Base-by-base conservation (phyloP, 768 basidiomycete species). In the Mycena galericulata region DNA sequence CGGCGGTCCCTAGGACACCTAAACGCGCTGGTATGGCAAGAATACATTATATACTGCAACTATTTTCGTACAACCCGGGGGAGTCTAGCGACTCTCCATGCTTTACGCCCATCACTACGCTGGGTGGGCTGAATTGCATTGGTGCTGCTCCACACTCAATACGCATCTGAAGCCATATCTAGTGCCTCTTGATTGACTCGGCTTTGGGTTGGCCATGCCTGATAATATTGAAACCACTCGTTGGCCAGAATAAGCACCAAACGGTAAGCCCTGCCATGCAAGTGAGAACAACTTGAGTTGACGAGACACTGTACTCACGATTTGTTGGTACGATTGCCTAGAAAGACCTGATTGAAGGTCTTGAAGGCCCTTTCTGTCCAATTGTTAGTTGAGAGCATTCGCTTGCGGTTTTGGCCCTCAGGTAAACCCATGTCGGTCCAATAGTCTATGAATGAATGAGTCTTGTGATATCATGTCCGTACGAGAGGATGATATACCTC, bases 381-480 rank as follows among this genome's bases (percentile, higher is more conserved):
- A 34, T 72, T 72, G 62, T 72, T 72, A 0, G 67, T 69, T 11
- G 62, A 64, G 1, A 65, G 27, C 50, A 64, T 64, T 11, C 36
- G 50, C 5, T 72, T 63, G 15, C 71, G 62, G 12, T 57, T 69
- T 3, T 26, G 1, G 12, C 62, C 71, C 1, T 14, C 38, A 0
- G 71, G 71, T 1, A 72, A 26, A 2, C 68, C 67, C 29, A 72
- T 72, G 30, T 72, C 71, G 1, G 71, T 70, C 50, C 67, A 64
- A 29, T 40, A 22, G 0, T 50, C 68, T 72, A 32, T 18, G 6
- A 29, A 14, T 53, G 9, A 57, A 32, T 40, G 15, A 49, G 34
- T 24, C 6, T 24, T 6, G 20, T 15, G 24, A 22, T n/a, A n/a
- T n/a, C n/a, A 27, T n/a, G 12, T 15, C 27, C 15, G 30, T 38